Conservation (phyloP, 2,329 filamentous ascomycete species). For the Trematosphaeria pertusa region DNA sequence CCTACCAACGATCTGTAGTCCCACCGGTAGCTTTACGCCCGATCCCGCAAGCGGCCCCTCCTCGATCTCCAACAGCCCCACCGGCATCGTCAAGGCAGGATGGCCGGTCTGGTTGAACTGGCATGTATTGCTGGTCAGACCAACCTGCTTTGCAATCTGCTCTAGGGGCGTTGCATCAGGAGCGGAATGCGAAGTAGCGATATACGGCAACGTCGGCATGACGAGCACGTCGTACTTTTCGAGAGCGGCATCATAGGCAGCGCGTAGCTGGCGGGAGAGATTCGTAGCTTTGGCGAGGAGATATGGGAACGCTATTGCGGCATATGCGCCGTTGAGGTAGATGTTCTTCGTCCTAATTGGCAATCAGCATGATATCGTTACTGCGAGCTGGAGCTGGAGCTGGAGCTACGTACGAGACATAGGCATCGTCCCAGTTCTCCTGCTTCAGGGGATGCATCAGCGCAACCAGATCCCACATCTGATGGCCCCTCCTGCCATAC, state of each 20-base stretch:
- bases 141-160: slow-evolving; percentile 60
- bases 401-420: slow-evolving; percentile 40
- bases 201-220: slow-evolving; percentile 59
- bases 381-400: not conserved
- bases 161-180: slow-evolving; percentile 51
- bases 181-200: slow-evolving; percentile 54
- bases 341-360: slow-evolving; percentile 62
- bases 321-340: slow-evolving; percentile 60
- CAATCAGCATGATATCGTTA: slow-evolving; percentile 24
- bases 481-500: slow-evolving; percentile 57
- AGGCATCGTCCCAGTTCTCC: slow-evolving; percentile 59
- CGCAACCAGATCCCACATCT: slow-evolving; percentile 59
- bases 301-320: slow-evolving; percentile 53
- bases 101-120: slow-evolving; percentile 65
- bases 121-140: slow-evolving; percentile 63
- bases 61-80: slow-evolving; percentile 54
- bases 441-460: slow-evolving; percentile 56
- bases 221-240: slow-evolving; percentile 54
- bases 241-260: slow-evolving; percentile 54
- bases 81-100: slow-evolving; percentile 61
- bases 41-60: slow-evolving; percentile 44
- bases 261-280: slow-evolving; percentile 55
- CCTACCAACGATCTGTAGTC: slow-evolving; percentile 63
- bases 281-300: slow-evolving; percentile 60
- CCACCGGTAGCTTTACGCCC: slow-evolving; percentile 54